These are phyloP conservation scores for Paulownia fortunei DNA, from an alignment of 257 asterid genomes.

Conservation along the genomic window DNA sequence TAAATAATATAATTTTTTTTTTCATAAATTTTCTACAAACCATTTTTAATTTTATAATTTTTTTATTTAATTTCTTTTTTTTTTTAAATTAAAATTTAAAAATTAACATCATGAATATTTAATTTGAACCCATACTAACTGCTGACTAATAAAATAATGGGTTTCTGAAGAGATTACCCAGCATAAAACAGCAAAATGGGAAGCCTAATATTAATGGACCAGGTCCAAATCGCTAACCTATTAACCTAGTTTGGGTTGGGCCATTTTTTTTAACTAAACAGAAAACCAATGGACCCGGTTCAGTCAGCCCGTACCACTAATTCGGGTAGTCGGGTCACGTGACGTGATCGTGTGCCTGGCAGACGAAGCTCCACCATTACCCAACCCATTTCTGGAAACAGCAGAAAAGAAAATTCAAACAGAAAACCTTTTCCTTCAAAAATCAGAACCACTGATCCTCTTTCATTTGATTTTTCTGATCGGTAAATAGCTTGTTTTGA, in stretches of 20 bases:
- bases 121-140: too few species aligned
- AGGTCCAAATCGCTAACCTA: not conserved
- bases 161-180: too few species aligned
- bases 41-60: too few species aligned
- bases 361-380: conserved; percentile 24
- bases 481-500: conserved; percentile 30
- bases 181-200: too few species aligned
- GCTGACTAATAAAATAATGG: too few species aligned
- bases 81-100: too few species aligned
- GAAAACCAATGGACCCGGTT: not conserved
- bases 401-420: conserved; percentile 17
- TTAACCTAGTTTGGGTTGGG: not conserved
- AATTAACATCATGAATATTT: too few species aligned
- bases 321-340: not conserved
- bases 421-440: not conserved
- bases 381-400: conserved; percentile 29
- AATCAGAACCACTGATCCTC: not conserved
- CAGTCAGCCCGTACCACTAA: not conserved
- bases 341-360: conserved; percentile 33
- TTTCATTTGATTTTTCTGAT: conserved; percentile 18
- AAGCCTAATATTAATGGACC: too few species aligned
- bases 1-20: too few species aligned
- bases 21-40: too few species aligned
- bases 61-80: too few species aligned
- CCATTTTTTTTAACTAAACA: not conserved